Conservation (phyloP, 768 basidiomycete species). For the Boletus eberwhitei region DNA sequence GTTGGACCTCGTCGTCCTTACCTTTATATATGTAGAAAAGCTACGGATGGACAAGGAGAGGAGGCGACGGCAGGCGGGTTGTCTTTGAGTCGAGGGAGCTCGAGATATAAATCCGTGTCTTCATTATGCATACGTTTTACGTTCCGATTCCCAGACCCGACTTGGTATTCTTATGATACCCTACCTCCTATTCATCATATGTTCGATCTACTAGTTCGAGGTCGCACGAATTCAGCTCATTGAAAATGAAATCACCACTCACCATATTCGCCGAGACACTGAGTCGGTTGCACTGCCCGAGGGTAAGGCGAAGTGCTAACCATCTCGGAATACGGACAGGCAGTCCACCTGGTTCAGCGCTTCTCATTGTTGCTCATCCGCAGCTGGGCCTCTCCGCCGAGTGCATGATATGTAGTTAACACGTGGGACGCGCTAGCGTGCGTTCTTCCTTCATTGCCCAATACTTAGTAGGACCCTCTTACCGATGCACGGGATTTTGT, state of each 20-base stretch:
- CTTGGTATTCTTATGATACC: neutral
- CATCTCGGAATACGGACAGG: neutral
- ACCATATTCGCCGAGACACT: neutral
- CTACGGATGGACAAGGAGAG: constrained; percentile 25
- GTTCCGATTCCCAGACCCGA: neutral
- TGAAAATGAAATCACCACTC: neutral
- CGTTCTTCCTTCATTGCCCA: too few species aligned
- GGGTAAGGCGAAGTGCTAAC: neutral
- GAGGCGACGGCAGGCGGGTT: constrained; percentile 5
- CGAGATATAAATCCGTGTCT: neutral
- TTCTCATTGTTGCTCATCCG: too few species aligned
- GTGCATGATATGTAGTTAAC: too few species aligned
- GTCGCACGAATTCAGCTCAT: too few species aligned
- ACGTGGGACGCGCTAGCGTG: too few species aligned
- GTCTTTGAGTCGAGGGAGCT: constrained; percentile 6
- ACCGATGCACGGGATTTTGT: too few species aligned
- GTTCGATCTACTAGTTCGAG: neutral
- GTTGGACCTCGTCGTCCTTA: constrained; percentile 26
- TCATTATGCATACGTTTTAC: neutral
- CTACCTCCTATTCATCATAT: neutral
- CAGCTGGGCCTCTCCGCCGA: too few species aligned
- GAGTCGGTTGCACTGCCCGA: neutral
- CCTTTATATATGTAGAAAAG: constrained; percentile 32
- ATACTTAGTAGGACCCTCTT: too few species aligned
- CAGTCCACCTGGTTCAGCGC: neutral